Base-by-base conservation (phyloP, 1,139 yeast species). In the Trichomonascaceae sp. region DNA sequence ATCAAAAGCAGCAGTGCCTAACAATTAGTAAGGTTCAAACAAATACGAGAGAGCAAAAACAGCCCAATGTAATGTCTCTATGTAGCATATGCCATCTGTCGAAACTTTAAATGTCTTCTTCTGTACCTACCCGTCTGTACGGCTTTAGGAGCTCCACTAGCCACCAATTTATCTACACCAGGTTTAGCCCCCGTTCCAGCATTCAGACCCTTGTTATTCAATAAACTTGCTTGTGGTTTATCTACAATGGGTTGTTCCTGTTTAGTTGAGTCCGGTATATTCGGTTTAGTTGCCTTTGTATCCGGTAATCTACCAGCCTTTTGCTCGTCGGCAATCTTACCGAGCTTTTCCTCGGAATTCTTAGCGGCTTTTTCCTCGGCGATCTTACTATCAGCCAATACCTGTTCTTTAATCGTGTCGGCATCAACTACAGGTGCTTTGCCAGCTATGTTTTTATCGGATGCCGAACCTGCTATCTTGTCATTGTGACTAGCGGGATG, bases 1-100 rank as follows among this genome's bases (percentile, higher is more conserved):
- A 66, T 83, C 83, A 63, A 82, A 87, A 9, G 62, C 62, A 19
- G 65, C 69, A 46, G 67, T 70, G 24, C 61, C 55, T 38, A 49
- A 44, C 13, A 15, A 45, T 45, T 39, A 48, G 22, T 24, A 36
- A 30, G 8, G 10, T 17, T 15, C 39, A n/a, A 7, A 9, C 10
- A 45, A 3, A n/a, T 9, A 4, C 32, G 3, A 12, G 24, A 17
- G 24, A 3, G 24, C 6, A 22, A 22, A 3, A 22, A 22, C 24
- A 22, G 24, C 6, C 24, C 24, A 22, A 4, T 6, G 24, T 22
- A 22, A 22, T 22, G 6, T 6, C 6, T 6, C 22, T 39, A 38
- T 13, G 13, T 13, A n/a, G 13, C 24, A 17, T n/a, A 27, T 19
- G 6, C n/a, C 51, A 27, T 12, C 32, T 6, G 12, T 10, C 9